Base-by-base conservation (phyloP, 1,139 yeast genomes). In the Taphrina wiesneri region DNA sequence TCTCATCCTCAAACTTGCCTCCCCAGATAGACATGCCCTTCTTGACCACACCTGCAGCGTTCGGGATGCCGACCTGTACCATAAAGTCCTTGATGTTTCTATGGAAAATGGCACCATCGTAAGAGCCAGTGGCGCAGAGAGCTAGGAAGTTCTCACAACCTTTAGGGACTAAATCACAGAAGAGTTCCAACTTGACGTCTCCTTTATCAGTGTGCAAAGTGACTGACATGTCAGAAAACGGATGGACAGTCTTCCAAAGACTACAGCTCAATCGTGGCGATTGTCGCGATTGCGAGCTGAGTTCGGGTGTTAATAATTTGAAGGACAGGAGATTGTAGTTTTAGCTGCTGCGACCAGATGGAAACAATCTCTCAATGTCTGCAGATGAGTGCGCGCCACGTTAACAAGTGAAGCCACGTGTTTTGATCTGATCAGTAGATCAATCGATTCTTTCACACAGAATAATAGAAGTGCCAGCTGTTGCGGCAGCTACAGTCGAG, bases 21-120 rank as follows among this genome's bases (percentile, higher is more conserved):
- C 85, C 83, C 84, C 84, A 82, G 11, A 79, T 74, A 0, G 82
- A 75, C 69, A 81, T 82, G 28, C 85, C 83, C 32, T 86, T 82
- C 70, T 80, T 81, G 0, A 84, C 84, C 0, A 81, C 78, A 36
- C 81, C 81, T 1, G 82, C 77, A 17, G 41, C 43, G n/a, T 45
- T 43, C 34, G 52, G 59, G 26, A 52, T 47, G 43, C 67, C 56
- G 17, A 66, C 68, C 46, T 66, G 69, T 7, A 66, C 64, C 56
- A 63, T 62, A 34, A 64, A 72, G 45, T 75, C 77, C 43, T 81
- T 79, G 54, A 82, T 77, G 66, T 77, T 78, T 60, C 85, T 73
- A 67, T 81, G 77, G 11, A 82, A 75, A 63, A 75, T 75, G 19
- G 81, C 78, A 23, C 75, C 71, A 63, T 76, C 71, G 70, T 82